Percentiles rank a stretch among this genome's conserved stretches.
Evolutionary conservation across 2,329 filamentous ascomycete genomes (phyloP).

Genomic region (Verticillium tricorpus): DNA sequence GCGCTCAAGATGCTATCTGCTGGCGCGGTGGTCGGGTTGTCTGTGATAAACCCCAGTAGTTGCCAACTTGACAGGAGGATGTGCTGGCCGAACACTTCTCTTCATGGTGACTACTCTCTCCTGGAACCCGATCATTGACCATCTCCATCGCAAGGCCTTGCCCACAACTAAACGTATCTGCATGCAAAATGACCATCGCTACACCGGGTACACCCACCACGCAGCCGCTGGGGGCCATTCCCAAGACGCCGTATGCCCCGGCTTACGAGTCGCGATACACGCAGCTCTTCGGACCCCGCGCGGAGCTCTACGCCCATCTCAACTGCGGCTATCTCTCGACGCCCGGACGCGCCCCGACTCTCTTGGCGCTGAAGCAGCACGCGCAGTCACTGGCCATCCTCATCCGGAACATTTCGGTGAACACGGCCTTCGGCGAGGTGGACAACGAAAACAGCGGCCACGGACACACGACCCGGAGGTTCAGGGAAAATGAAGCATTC

Average conservation of each 20-base stretch:
- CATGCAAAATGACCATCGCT: background rate
- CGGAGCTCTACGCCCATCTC: slow-evolving; percentile 32
- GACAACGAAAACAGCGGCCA: slow-evolving; percentile 12
- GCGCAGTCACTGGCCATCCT: slow-evolving; percentile 52
- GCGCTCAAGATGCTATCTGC: background rate
- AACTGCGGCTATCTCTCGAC: slow-evolving; percentile 57
- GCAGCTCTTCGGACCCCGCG: slow-evolving; percentile 12
- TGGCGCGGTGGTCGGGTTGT: background rate
- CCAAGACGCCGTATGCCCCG: slow-evolving; percentile 8
- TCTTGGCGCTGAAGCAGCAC: slow-evolving; percentile 56
- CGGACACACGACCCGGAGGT: slow-evolving; percentile 16
- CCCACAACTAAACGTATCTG: no score
- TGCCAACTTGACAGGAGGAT: background rate
- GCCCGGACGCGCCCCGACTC: slow-evolving; percentile 43
- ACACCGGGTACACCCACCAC: background rate
- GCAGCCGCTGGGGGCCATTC: background rate
- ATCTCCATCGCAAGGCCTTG: background rate
- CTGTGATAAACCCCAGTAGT: background rate
- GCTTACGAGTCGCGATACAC: slow-evolving; percentile 11
- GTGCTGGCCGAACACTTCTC: background rate
- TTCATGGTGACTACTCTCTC: background rate
- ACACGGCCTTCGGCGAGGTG: slow-evolving; percentile 23
- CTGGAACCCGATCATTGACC: background rate
- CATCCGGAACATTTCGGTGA: slow-evolving; percentile 43
- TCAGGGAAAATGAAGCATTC: slow-evolving; percentile 43